Base-by-base conservation (phyloP, 1,139 yeast genomes). In the Blastobotrys buckinghamii region DNA sequence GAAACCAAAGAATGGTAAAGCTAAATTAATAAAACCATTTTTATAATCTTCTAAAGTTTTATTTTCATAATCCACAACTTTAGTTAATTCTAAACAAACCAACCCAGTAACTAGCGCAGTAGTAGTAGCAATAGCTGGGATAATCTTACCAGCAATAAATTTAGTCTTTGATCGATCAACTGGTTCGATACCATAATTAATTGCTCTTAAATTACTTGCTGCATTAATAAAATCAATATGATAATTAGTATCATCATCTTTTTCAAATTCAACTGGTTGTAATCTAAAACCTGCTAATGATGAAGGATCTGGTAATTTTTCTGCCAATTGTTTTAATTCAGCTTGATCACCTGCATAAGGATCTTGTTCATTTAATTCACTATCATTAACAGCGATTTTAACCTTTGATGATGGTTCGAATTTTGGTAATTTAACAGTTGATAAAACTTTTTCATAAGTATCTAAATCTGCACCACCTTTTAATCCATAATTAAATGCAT, bases 111-210 rank as follows among this genome's bases (percentile, higher is more conserved):
- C 97, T 59, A 90, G 74, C 12, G 97, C 95, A 19, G 99, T 92
- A 5, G 99, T 94, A 1, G 99, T 92, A 35, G 98, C 98, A 73
- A 92, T 92, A 16, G 98, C 98, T 12, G 99, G 99, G 58, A 92
- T 90, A 58, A 92, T 92, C 68, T 94, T 83, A 49, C 97, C 97
- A 19, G 75, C 74, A 67, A 85, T 84, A 61, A 84, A 82, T 70
- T 84, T 84, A 42, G 94, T 85, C 69, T 80, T 82, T 45, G 79
- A 76, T 45, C 79, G 76, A 64, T 84, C 90, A 16, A 73, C 74
- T 8, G 70, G 63, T 49, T 67, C 54, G 60, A 92, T 90, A 40
- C 82, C 78, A 65, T 94, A 92, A 69, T 90, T 92, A 67, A 82
- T 73, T 30, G 99, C 99, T 67, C 99, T 82, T 69, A 95, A 81